Evolutionary conservation across 75 land plant genomes (phyloP), one percentile per base, ranked within the genome.

Genomic region (Picea sitchensis): DNA sequence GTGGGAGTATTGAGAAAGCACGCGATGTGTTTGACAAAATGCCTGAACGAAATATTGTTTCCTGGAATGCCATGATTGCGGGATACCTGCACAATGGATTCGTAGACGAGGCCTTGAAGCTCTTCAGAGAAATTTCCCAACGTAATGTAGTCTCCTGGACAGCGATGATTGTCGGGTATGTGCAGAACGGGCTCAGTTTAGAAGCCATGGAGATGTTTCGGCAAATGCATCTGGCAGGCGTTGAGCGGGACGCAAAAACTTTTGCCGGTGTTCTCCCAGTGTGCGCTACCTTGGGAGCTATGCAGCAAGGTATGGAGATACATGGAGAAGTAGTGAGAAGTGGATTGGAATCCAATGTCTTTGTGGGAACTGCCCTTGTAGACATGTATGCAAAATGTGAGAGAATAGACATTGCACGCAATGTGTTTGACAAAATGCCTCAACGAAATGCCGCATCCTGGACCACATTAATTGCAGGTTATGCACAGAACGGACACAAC

Each of bases 351-450:
- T 61, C 75, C 17, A 83, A 78, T 80, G 82, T 90, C 4, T 78
- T 59, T 21, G 21, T 51, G 8, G 76, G 54, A 12, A 90, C 86
- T 81, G 81, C 92, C 13, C 83, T 86, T 3, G 80, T 90, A 26
- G 90, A 90, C 65, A 86, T 92, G 90, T 92, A 92, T 80, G 90
- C 76, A 5, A 90, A 88, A 65, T 84, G 88, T 80, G 86, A 85
- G 14, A 75, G 65, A 14, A 59, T 88, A 20, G 21, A 56, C 4
- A 65, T 78, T 38, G 85, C 90, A 32, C 68, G 83, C 18, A 26
- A 67, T 7, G 61, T 90, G 73, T 90, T 90, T 54, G 65, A 79
- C 18, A 71, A 68, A 23, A 80, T 86, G 77, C 72, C 72, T 69
- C 13, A 12, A 5, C 80, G 82, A 36, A 81, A 86, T 90, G 77